Percentiles rank a stretch among this genome's conserved stretches.
phyloP scores from a whole-genome alignment of 805 yeast species.

The Pichia manshurica region DNA sequence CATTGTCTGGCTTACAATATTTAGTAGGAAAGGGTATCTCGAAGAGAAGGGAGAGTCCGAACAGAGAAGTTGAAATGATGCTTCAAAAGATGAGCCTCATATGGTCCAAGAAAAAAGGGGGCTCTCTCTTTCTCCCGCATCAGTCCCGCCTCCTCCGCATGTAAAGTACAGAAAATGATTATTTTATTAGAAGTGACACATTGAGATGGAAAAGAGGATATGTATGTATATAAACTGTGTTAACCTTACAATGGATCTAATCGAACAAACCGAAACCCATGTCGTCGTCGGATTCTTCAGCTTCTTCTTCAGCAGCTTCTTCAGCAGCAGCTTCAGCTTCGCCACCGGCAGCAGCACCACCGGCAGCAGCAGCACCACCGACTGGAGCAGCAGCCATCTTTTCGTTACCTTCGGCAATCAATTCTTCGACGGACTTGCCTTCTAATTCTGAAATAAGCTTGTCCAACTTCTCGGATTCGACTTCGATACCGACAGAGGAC shows the following conservation, averaged over 20 bases:
- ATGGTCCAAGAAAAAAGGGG: too few relatives aligned
- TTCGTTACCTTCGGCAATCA: constrained; percentile 74
- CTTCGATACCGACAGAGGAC: constrained; percentile 74
- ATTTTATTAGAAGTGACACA: constrained; percentile 12
- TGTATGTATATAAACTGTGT: not conserved
- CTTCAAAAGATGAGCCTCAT: too few relatives aligned
- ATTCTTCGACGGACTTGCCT: constrained; percentile 70
- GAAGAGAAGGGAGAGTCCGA: too few relatives aligned
- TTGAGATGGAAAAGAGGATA: not conserved
- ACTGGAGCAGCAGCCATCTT: constrained; percentile 78
- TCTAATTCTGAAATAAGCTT: constrained; percentile 67
- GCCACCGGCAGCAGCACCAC: constrained; percentile 49
- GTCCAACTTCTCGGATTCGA: constrained; percentile 69
- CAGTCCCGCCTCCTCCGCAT: too few relatives aligned
- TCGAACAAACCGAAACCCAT: constrained; percentile 96
- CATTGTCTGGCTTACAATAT: not conserved
- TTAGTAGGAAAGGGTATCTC: too few relatives aligned
- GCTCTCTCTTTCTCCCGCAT: too few relatives aligned
- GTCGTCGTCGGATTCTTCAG: constrained; percentile 49
- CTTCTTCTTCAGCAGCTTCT: constrained; percentile 45
- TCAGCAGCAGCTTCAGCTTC: constrained; percentile 55
- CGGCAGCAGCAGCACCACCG: constrained; percentile 64
- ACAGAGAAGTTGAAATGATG: too few relatives aligned
- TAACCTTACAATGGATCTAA: constrained; percentile 38
- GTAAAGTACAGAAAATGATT: constrained; percentile 7